These are phyloP conservation scores for Eucalyptus sideroxylon DNA, from an alignment of 345 rosid genomes.

Conservation along the genomic window DNA sequence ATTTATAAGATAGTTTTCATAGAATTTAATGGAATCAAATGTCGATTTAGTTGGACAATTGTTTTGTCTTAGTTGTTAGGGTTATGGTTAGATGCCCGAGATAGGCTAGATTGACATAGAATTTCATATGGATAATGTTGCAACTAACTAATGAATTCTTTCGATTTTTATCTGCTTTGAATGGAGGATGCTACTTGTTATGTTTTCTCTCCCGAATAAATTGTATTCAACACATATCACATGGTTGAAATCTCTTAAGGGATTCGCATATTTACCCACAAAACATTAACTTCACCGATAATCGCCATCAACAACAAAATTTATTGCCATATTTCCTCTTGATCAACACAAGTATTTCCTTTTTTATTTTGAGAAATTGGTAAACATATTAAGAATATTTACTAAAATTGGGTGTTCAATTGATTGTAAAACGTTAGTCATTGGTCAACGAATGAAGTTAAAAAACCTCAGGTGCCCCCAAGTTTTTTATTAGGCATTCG, in stretches of 20 bases:
- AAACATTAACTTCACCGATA: background rate
- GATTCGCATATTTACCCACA: background rate
- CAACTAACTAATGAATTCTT: too few relatives aligned
- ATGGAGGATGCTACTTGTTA: too few relatives aligned
- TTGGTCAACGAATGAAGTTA: background rate
- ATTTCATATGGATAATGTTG: too few relatives aligned
- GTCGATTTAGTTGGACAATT: too few relatives aligned
- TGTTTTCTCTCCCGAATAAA: too few relatives aligned
- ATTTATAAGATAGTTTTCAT: background rate
- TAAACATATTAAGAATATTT: background rate
- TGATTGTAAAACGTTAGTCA: background rate
- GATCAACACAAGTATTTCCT: background rate
- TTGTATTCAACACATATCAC: background rate
- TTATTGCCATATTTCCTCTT: background rate
- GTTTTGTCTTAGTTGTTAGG: too few relatives aligned
- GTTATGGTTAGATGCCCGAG: too few relatives aligned
- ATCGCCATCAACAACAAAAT: background rate
- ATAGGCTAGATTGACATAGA: too few relatives aligned
- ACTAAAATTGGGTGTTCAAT: background rate
- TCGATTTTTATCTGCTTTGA: too few relatives aligned
- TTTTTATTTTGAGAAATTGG: background rate
- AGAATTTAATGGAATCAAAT: too few relatives aligned
- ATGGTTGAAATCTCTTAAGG: background rate
- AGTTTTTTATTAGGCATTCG: background rate
- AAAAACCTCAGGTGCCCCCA: background rate